phyloP scores from a whole-genome alignment of 2,329 filamentous ascomycete genomes.

The Cladophialophora yegresii region DNA sequence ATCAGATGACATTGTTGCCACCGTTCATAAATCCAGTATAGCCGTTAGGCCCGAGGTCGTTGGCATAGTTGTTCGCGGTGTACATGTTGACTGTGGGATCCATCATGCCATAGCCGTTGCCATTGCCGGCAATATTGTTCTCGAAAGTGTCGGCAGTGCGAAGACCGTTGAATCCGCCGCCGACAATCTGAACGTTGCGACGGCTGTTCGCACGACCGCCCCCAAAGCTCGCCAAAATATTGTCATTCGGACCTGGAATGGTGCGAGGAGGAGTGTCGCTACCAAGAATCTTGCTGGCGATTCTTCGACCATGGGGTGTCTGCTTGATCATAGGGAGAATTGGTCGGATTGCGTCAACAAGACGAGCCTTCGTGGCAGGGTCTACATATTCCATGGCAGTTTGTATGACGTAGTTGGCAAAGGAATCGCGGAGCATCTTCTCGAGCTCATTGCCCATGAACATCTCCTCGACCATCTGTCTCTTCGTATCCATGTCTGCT shows the following conservation, averaged over 20 bases:
- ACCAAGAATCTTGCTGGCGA: constrained; percentile 79
- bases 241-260: constrained; percentile 45
- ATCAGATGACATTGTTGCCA: constrained; percentile 30
- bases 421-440: constrained; percentile 84
- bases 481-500: constrained; percentile 71
- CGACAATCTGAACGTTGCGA: constrained; percentile 38
- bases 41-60: constrained; percentile 27
- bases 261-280: constrained; percentile 51
- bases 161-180: constrained; percentile 35
- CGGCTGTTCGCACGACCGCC: constrained; percentile 33
- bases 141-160: constrained; percentile 25
- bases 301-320: constrained; percentile 91
- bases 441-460: constrained; percentile 74
- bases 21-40: constrained; percentile 29
- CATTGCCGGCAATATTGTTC: constrained; percentile 23
- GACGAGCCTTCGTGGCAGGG: constrained; percentile 67
- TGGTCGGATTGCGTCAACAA: constrained; percentile 83
- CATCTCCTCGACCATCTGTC: constrained; percentile 83
- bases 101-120: constrained; percentile 26
- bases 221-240: constrained; percentile 42
- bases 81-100: constrained; percentile 29
- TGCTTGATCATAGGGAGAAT: constrained; percentile 81
- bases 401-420: constrained; percentile 97
- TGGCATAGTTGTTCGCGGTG: constrained; percentile 28
- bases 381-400: constrained; percentile 88